Base-by-base conservation (phyloP, 257 asterid genomes). In the Orobanche coerulescens region DNA sequence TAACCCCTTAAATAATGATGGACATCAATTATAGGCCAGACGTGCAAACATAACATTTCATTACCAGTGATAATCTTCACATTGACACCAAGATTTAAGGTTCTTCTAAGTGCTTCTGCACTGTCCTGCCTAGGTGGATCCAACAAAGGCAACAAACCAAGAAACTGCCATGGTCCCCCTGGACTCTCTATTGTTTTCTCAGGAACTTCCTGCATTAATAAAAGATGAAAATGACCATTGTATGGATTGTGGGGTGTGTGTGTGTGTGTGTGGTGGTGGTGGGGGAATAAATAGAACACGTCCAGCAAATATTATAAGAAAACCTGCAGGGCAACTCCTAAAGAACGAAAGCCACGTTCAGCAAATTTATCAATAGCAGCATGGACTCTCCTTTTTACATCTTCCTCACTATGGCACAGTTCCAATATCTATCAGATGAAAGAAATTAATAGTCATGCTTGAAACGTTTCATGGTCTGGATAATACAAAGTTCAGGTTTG, bases 111-210 rank as follows among this genome's bases (percentile, higher is more conserved):
- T 10, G 97, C 87, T 69, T 91, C 92, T 36, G 88, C 96, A 80
- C 97, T 91, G 30, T 91, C 97, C 31, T 91, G 97, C 53, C 97
- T 85, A 0, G 97, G 97, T 70, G 97, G 97, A 66, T 91, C 97
- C 42, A 87, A 91, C 14, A 91, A 88, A 20, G 96, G 83, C 25
- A 91, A 70, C 74, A 91, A 76, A 15, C 97, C 97, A 31, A 91
- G 86, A 66, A 91, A 85, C 57, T 85, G 90, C 97, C 97, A 91
- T 2, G 92, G 86, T 22, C 73, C 68, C 9, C 96, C 97, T 2
- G 76, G 73, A 56, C 94, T 79, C 5, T 91, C 97, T 73, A 87
- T 91, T 19, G 88, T 59, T 76, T 79, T 83, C 52, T 79, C 96
- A 1, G 97, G 96, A 24, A 91, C 96, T 80, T 87, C 82, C 96